A percentile compares a stretch with the other conserved stretches of the same genome.
Evolutionary conservation across 78 protist species (phyloP).

Genomic region (Dictyostelium capitatum): DNA sequence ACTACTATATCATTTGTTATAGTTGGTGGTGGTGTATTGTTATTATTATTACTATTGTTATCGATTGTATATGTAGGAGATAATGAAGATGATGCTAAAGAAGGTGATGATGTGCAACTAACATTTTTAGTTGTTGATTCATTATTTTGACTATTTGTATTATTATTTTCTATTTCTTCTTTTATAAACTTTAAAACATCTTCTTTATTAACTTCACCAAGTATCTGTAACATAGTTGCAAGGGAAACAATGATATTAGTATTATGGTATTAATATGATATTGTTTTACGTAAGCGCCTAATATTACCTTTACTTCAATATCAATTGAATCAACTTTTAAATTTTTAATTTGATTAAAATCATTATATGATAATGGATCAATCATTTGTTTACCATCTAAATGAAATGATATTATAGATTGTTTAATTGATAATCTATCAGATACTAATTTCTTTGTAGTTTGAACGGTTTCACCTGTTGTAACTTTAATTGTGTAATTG

Average conservation of each 20-base stretch:
- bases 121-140: not conserved
- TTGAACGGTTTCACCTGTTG: conserved; percentile 68
- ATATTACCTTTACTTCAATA: conserved; percentile 20
- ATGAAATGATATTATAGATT: conserved; percentile 8
- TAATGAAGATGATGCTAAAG: not conserved
- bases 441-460: conserved; percentile 48
- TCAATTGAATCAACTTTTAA: conserved; percentile 27
- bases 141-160: not conserved
- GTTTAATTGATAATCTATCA: conserved; percentile 41
- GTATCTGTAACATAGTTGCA: not conserved
- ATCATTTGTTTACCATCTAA: conserved; percentile 40
- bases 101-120: conserved; percentile 6
- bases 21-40: too few relatives aligned
- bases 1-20: too few relatives aligned
- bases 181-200: conserved; percentile 9
- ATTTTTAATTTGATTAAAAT: conserved; percentile 43
- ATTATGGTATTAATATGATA: too few relatives aligned
- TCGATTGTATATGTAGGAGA: too few relatives aligned
- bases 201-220: conserved; percentile 33
- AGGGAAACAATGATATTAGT: not conserved
- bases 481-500: conserved; percentile 4
- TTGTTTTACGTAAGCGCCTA: not conserved
- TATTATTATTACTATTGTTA: too few relatives aligned
- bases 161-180: not conserved
- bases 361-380: conserved; percentile 75